Conservation (phyloP, 768 basidiomycete species). For the Hericium alpestre region DNA sequence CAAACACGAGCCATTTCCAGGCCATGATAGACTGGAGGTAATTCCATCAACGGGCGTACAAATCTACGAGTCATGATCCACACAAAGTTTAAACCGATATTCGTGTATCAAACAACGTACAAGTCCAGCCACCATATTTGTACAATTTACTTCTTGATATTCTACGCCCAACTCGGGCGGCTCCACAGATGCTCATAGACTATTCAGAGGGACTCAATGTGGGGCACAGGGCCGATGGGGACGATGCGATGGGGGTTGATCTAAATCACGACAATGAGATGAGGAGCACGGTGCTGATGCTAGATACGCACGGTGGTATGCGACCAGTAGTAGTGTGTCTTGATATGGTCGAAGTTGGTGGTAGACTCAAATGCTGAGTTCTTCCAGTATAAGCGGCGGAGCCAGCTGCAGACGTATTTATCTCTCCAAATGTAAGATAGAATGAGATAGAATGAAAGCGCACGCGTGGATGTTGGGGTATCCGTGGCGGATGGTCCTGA, state of each 20-base stretch:
- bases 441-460: constrained; percentile 24
- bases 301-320: constrained; percentile 28
- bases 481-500: constrained; percentile 72
- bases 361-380: constrained; percentile 76
- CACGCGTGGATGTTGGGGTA: constrained; percentile 68
- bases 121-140: too few relatives aligned
- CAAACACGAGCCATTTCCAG: too few relatives aligned
- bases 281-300: background rate
- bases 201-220: constrained; percentile 45
- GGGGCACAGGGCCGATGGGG: constrained; percentile 60
- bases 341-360: constrained; percentile 86
- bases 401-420: constrained; percentile 39
- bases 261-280: constrained; percentile 23
- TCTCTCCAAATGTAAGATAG: background rate
- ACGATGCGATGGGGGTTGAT: constrained; percentile 75
- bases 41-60: too few relatives aligned
- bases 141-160: too few relatives aligned
- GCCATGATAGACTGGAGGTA: too few relatives aligned
- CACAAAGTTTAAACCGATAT: too few relatives aligned
- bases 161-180: too few relatives aligned
- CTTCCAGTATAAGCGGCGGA: constrained; percentile 88
- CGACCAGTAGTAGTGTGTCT: constrained; percentile 65
- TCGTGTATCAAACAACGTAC: too few relatives aligned
- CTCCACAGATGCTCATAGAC: too few relatives aligned
- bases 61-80: too few relatives aligned